These are phyloP conservation scores for Elaphomyces granulatus DNA, from an alignment of 495 filamentous ascomycete genomes.

Conservation along the genomic window DNA sequence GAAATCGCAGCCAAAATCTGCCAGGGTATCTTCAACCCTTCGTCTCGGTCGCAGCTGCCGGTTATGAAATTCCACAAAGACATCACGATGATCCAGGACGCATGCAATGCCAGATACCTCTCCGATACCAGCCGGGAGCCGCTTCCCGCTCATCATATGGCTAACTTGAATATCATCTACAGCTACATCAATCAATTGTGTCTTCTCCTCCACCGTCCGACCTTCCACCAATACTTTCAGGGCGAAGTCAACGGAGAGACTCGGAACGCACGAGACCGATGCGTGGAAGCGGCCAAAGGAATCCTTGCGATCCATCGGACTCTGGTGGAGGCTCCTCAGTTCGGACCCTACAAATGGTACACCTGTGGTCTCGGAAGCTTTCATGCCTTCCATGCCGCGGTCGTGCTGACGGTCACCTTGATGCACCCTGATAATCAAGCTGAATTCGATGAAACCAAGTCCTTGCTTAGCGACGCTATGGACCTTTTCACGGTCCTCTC, in stretches of 20 bases:
- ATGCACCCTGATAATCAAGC: slow-evolving; percentile 20
- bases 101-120: slow-evolving; percentile 25
- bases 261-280: slow-evolving; percentile 24
- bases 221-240: slow-evolving; percentile 26
- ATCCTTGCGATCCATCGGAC: slow-evolving; percentile 28
- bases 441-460: slow-evolving; percentile 23
- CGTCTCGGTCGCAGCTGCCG: slow-evolving; percentile 13
- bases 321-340: slow-evolving; percentile 21
- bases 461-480: slow-evolving; percentile 17
- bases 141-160: slow-evolving; percentile 25
- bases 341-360: slow-evolving; percentile 33
- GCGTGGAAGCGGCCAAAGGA: slow-evolving; percentile 28
- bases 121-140: slow-evolving; percentile 15
- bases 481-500: slow-evolving; percentile 28
- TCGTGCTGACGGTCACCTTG: slow-evolving; percentile 19
- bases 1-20: slow-evolving; percentile 29
- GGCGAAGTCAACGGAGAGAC: slow-evolving; percentile 29
- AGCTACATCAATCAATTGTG: slow-evolving; percentile 33
- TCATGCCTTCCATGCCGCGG: slow-evolving; percentile 25
- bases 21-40: slow-evolving; percentile 24
- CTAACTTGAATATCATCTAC: slow-evolving; percentile 33
- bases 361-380: slow-evolving; percentile 30
- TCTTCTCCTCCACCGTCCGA: slow-evolving; percentile 32
- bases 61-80: slow-evolving; percentile 24
- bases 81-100: slow-evolving; percentile 24